phyloP scores from a whole-genome alignment of 257 asterid genomes.

The Sherardia arvensis region DNA sequence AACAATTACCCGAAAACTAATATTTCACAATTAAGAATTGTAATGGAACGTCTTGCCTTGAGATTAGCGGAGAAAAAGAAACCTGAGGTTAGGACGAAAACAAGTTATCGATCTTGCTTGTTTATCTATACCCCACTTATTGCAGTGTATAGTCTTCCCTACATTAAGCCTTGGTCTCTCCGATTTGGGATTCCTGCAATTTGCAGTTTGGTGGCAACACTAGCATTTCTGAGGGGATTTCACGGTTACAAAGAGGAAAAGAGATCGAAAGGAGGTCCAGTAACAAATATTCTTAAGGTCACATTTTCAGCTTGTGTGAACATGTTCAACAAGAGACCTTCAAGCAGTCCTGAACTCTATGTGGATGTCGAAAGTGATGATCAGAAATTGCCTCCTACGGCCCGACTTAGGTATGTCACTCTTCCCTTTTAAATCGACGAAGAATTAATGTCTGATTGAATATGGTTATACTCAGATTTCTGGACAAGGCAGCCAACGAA shows the following conservation, averaged over 20 bases:
- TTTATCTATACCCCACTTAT: constrained; percentile 15
- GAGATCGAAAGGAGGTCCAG: constrained; percentile 21
- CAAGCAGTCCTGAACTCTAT: constrained; percentile 9
- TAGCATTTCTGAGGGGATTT: constrained; percentile 28
- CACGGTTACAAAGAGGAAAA: not conserved
- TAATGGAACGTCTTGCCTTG: not conserved
- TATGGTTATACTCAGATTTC: constrained; percentile 21
- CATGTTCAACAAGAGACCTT: constrained; percentile 11
- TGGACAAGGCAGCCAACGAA: constrained; percentile 58
- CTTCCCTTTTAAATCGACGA: not conserved
- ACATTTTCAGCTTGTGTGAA: constrained; percentile 30
- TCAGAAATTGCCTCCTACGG: constrained; percentile 7
- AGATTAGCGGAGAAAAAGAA: constrained; percentile 9
- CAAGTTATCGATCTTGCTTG: not conserved
- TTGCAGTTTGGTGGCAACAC: constrained; percentile 25
- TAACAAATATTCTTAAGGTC: constrained; percentile 34
- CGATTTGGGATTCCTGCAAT: constrained; percentile 49
- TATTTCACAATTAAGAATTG: not conserved
- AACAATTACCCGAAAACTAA: not conserved
- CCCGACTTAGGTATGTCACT: constrained; percentile 10
- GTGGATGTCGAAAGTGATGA: not conserved
- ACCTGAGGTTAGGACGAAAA: not conserved
- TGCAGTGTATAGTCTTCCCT: constrained; percentile 38
- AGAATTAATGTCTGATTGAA: no score
- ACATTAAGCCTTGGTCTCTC: constrained; percentile 39